phyloP scores from a whole-genome alignment of 148 eudicot species.

The Silene latifolia region DNA sequence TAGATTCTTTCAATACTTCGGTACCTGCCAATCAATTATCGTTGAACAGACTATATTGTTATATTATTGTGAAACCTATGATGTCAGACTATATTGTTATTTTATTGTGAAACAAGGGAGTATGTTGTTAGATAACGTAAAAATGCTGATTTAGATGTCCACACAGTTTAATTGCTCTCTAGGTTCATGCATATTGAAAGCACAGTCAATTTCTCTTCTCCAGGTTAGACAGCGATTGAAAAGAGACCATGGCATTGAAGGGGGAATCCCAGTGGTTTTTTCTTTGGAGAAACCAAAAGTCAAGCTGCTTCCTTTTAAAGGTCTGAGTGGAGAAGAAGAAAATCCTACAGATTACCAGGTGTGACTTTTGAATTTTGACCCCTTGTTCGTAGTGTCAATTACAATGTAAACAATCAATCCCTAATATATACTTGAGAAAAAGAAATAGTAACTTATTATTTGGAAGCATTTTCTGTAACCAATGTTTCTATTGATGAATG shows the following conservation, averaged over 20 bases:
- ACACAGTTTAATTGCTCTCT: background rate
- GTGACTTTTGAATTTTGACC: conserved; percentile 21
- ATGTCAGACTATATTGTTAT: background rate
- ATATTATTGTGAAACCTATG: too few relatives aligned
- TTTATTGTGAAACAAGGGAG: background rate
- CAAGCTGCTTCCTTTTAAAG: conserved; percentile 92
- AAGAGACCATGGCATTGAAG: conserved; percentile 92
- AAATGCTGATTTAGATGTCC: background rate
- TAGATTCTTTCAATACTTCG: background rate
- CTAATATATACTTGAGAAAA: too few relatives aligned
- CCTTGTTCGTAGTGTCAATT: background rate
- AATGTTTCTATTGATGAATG: background rate
- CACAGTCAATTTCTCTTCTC: conserved; percentile 22
- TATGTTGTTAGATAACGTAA: background rate
- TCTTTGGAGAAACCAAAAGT: conserved; percentile 96
- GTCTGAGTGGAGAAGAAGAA: conserved; percentile 80
- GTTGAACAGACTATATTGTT: too few relatives aligned
- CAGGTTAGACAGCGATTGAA: conserved; percentile 88
- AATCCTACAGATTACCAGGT: conserved; percentile 98
- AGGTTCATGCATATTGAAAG: background rate
- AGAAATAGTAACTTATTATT: background rate
- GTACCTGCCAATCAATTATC: background rate
- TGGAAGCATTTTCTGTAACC: background rate
- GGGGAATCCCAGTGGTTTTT: conserved; percentile 95
- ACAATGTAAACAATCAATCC: conserved; percentile 3